Conservation (phyloP, 805 yeast species). For the Debaryomyces castellii region DNA sequence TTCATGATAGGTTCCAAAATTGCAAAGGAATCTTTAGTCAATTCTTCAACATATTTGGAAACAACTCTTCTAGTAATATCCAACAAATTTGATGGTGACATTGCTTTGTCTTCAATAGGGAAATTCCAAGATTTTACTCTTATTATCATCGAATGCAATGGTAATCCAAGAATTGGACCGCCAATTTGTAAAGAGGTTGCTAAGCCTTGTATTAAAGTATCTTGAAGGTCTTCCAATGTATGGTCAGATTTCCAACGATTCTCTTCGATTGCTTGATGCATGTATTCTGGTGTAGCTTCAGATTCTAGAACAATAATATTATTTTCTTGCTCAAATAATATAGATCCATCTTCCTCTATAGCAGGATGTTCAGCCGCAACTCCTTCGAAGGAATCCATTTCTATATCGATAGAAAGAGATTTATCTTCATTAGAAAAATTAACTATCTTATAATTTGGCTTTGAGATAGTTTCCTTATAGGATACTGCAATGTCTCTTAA, state of each 20-base stretch:
- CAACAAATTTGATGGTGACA: slow-evolving; percentile 41
- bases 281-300: slow-evolving; percentile 23
- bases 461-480: slow-evolving; percentile 66
- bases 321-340: slow-evolving; percentile 45
- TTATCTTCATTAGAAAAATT: slow-evolving; percentile 18
- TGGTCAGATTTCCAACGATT: slow-evolving; percentile 51
- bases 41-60: slow-evolving; percentile 19
- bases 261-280: slow-evolving; percentile 24
- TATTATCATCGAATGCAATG: slow-evolving; percentile 61
- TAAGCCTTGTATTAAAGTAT: slow-evolving; percentile 57
- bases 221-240: slow-evolving; percentile 50
- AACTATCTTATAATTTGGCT: slow-evolving; percentile 19
- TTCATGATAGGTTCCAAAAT: slow-evolving; percentile 88
- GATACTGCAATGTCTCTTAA: slow-evolving; percentile 87
- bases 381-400: slow-evolving; percentile 40
- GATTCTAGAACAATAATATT: slow-evolving; percentile 43
- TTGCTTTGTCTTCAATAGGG: slow-evolving; percentile 47
- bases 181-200: slow-evolving; percentile 65
- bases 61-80: slow-evolving; percentile 43
- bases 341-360: slow-evolving; percentile 41
- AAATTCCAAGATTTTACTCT: slow-evolving; percentile 52
- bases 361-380: slow-evolving; percentile 25
- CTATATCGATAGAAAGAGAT: slow-evolving; percentile 21
- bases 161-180: slow-evolving; percentile 56
- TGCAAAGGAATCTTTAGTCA: slow-evolving; percentile 34